Evolutionary conservation across 805 yeast species (phyloP), one percentile per base, ranked within the genome.

Genomic region (Clavispora asparagi): DNA sequence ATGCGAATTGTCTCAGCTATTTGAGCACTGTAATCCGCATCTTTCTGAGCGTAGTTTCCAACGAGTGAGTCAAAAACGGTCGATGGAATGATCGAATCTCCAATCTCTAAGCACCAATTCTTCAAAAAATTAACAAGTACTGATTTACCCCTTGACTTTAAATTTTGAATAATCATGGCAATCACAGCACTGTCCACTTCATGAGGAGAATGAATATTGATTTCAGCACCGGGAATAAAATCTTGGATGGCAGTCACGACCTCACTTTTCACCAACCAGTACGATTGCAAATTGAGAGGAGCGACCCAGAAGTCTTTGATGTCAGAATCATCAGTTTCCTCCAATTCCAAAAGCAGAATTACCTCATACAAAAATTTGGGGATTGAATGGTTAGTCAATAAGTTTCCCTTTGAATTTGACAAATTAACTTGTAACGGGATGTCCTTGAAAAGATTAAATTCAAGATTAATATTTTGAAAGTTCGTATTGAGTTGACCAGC

Each of bases 11-110:
- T 41, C 26, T 66, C 63, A 4, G 42, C 30, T 12, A 36, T 31
- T 12, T 44, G 35, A 19, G 31, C 40, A 12, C 40, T 43, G 7
- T 14, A 7, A 4, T 39, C 43, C 9, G 51, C 51, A 14, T 52
- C 51, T 27, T 50, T 53, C 36, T 42, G 39, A 35, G 46, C 44
- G 46, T 61, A 65, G 19, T 46, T 45, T 12, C 51, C 52, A 11
- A 61, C 41, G 25, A 68, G 49, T 13, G 67, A 50, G 35, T 71
- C 77, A 50, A 59, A 68, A 6, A 68, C 63, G 51, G 68, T 62
- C 44, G 71, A 70, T 0, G 76, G 77, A 12, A 72, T 69, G 23
- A 71, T 49, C 0, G 76, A 67, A 45, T 72, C 77, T 33, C 65
- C 61, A 12, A 65, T 61, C 47, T 72, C 76, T 7, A 72, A 54